Evolutionary conservation across 1,284 basidiomycete genomes (phyloP).

Genomic region (Malassezia yamatoensis): DNA sequence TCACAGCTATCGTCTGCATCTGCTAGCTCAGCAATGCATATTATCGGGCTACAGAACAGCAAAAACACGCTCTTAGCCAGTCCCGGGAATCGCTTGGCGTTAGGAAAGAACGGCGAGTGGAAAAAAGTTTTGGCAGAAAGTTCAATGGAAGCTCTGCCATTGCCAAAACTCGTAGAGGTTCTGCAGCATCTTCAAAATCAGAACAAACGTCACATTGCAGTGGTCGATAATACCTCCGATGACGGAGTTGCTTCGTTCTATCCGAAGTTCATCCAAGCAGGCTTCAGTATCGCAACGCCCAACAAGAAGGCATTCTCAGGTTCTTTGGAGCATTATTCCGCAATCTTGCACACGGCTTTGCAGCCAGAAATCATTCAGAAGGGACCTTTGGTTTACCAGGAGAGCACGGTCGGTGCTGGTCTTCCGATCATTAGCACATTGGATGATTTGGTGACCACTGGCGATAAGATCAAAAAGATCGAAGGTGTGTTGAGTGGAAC

Average conservation of each 20-base stretch:
- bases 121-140: conserved; percentile 23
- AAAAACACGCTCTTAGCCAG: conserved; percentile 41
- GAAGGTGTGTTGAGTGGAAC: conserved; percentile 80
- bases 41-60: conserved; percentile 43
- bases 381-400: conserved; percentile 64
- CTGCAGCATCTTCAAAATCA: conserved; percentile 28
- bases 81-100: conserved; percentile 17
- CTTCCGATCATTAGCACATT: conserved; percentile 83
- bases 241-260: conserved; percentile 73
- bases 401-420: conserved; percentile 90
- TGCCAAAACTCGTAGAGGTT: conserved; percentile 25
- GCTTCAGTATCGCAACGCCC: conserved; percentile 82
- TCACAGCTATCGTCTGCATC: conserved; percentile 34
- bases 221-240: conserved; percentile 90
- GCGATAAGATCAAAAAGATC: conserved; percentile 63
- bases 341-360: conserved; percentile 52
- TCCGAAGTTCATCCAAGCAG: conserved; percentile 66
- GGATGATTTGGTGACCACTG: conserved; percentile 80
- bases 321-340: conserved; percentile 61
- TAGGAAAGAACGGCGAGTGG: conserved; percentile 27
- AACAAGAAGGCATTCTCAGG: conserved; percentile 96
- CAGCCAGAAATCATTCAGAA: conserved; percentile 12
- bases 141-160: conserved; percentile 24
- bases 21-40: conserved; percentile 24
- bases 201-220: conserved; percentile 52